Base-by-base conservation (phyloP, 192 early-diverging fungal species). In the Diversispora epigaea region DNA sequence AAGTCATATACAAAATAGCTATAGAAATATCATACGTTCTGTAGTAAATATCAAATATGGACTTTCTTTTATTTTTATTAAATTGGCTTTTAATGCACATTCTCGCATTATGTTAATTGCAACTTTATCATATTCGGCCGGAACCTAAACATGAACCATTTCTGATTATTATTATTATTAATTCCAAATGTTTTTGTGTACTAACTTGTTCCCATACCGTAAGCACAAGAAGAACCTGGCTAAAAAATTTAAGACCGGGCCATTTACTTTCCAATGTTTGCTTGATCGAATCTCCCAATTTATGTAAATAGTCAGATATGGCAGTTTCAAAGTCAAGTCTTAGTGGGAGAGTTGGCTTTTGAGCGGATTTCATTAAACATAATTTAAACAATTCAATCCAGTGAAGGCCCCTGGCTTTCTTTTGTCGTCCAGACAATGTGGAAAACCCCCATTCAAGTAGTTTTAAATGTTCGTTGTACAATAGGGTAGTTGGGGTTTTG, bases 51-150 rank as follows among this genome's bases (percentile, higher is more conserved):
- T 32, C 12, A 69, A 25, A 39, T 52, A 17, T 15, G 21, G 17
- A 17, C 47, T 25, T 17, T 40, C 6, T 52, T 7, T 47, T 19
- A 76, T 50, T 60, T 80, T 58, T 22, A 84, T 85, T 11, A 87
- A 73, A 32, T 79, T 81, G 21, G 86, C 86, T 43, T 84, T 71
- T 46, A 83, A 79, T 40, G 84, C 86, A n/a, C 84, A 82, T 45
- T 84, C 80, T 22, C 86, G 72, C 84, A 87, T 85, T 12, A 81
- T 81, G 5, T 76, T 76, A 77, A 85, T 85, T 40, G 86, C 86
- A 50, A 32, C 21, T 6, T 68, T 52, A 68, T 68, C 67, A 15
- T 32, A 68, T 68, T 68, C 67, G 1, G 45, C 67, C 14, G 67
- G 67, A 21, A 68, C 22, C 32, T 79, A 68, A 83, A 83, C 67